Base-by-base conservation (phyloP, 2,329 filamentous ascomycete species). In the Epichloe festucae region DNA sequence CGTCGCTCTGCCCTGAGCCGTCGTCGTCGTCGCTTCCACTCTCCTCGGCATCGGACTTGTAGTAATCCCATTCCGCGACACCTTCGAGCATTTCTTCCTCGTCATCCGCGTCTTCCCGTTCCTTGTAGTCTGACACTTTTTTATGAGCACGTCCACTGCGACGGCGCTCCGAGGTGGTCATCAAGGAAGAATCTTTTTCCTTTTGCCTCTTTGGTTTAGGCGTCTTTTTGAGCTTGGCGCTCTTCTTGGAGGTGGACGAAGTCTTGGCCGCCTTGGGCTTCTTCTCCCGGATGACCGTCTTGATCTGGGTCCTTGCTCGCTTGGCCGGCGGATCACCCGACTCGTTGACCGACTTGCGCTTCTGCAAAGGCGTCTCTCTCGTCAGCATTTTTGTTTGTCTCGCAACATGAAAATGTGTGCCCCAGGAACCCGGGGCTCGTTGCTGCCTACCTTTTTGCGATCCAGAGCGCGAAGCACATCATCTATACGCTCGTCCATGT, bases 401-500 rank as follows among this genome's bases (percentile, higher is more conserved):
- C 31, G 31, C 31, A 31, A 31, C 10, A 31, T 31, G 31, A 4
- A 4, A 11, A 31, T 11, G 31, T 4, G 31, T 8, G 27, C 7
- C 31, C 27, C 8, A 10, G 8, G 8, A 31, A 31, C 8, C 31
- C 4, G 31, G 31, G 8, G 4, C 31, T 27, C 17, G 17, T 27
- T 38, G 12, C 17, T 15, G 14, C 50, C 53, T 43, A 79, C 78
- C 73, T 84, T 89, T 89, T 94, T 82, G 60, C 83, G 82, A 53
- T 96, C 87, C 45, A 89, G 62, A 0, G 72, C 71, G 61, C 74
- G 73, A 27, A 85, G 63, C 38, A 82, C 67, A 19, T 82, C 80
- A 58, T 96, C 90, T 31, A 97, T 73, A 50, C 79, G 76, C 53
- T 90, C 85, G 41, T 88, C 85, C 17, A 87, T 67, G 23, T 84